Evolutionary conservation across 768 basidiomycete species (phyloP).

Genomic region (Termitomyces bulborhizus): DNA sequence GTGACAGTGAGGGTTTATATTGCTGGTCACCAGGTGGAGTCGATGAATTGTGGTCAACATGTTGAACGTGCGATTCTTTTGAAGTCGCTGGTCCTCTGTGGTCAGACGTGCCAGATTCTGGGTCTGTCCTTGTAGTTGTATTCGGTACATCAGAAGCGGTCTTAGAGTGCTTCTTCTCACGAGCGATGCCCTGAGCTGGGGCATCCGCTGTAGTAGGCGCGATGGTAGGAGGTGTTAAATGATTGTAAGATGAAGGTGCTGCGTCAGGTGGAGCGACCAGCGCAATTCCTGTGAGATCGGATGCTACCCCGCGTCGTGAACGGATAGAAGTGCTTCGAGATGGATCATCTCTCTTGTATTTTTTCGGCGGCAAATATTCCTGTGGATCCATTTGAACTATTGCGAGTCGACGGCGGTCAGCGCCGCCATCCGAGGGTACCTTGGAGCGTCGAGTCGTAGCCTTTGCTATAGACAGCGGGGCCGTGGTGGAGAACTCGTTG

Average conservation of each 20-base stretch:
- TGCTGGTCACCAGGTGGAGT: constrained; percentile 27
- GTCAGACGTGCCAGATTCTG: constrained; percentile 48
- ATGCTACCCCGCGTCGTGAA: constrained; percentile 33
- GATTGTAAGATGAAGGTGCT: constrained; percentile 44
- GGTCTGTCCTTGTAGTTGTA: constrained; percentile 22
- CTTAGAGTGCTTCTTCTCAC: constrained; percentile 29
- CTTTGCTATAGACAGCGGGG: constrained; percentile 21
- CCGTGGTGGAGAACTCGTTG: constrained; percentile 12
- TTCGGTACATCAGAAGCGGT: constrained; percentile 44
- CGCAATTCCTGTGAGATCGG: constrained; percentile 45
- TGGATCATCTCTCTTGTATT: constrained; percentile 20
- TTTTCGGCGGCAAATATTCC: constrained; percentile 19
- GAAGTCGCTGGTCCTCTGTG: constrained; percentile 15
- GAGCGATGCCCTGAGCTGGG: constrained; percentile 1
- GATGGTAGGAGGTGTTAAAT: constrained; percentile 45
- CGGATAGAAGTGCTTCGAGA: constrained; percentile 26
- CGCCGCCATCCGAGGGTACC: constrained; percentile 50
- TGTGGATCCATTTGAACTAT: constrained; percentile 55
- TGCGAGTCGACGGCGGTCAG: constrained; percentile 61
- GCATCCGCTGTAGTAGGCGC: constrained; percentile 32
- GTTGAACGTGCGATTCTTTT: constrained; percentile 8
- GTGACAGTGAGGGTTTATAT: constrained; percentile 26
- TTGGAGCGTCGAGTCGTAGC: constrained; percentile 38
- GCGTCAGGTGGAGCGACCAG: constrained; percentile 73
- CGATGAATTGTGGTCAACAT: constrained; percentile 21